phyloP scores from a whole-genome alignment of 1,284 basidiomycete species.

The Porodaedalea pini region DNA sequence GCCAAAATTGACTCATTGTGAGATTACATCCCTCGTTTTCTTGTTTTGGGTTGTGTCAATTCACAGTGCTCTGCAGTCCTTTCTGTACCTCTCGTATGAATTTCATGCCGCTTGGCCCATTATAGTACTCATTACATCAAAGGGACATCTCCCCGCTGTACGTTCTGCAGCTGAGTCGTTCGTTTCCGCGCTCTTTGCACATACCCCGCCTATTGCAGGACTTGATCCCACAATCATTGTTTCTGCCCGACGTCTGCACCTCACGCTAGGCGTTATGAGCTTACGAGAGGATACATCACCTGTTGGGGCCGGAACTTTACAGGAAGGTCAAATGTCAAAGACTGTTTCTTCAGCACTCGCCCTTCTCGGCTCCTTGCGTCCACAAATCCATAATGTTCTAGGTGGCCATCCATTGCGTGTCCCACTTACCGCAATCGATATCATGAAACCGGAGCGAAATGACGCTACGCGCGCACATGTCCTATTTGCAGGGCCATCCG shows the following conservation, averaged over 20 bases:
- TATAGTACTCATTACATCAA: background rate
- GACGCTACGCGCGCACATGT: slow-evolving; percentile 46
- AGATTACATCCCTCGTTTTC: background rate
- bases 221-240: slow-evolving; percentile 58
- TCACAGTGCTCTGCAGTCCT: slow-evolving; percentile 9
- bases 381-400: slow-evolving; percentile 37
- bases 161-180: slow-evolving; percentile 42
- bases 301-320: background rate
- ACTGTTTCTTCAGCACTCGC: slow-evolving; percentile 45
- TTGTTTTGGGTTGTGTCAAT: background rate
- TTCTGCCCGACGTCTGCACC: slow-evolving; percentile 57
- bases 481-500: slow-evolving; percentile 50
- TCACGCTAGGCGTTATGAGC: slow-evolving; percentile 70
- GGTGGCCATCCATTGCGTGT: slow-evolving; percentile 35
- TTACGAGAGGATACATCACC: slow-evolving; percentile 31
- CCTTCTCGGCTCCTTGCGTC: slow-evolving; percentile 46
- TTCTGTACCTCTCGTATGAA: slow-evolving; percentile 15
- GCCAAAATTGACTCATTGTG: slow-evolving; percentile 8
- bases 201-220: slow-evolving; percentile 43
- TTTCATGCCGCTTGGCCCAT: background rate
- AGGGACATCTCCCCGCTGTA: slow-evolving; percentile 52
- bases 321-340: slow-evolving; percentile 20
- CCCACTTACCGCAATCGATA: slow-evolving; percentile 46
- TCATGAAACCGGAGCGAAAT: slow-evolving; percentile 45
- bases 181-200: slow-evolving; percentile 40